Percentiles rank a stretch among this genome's conserved stretches.
Evolutionary conservation across 2,329 filamentous ascomycete genomes (phyloP).

Genomic region (Apiospora rasikravindrae): DNA sequence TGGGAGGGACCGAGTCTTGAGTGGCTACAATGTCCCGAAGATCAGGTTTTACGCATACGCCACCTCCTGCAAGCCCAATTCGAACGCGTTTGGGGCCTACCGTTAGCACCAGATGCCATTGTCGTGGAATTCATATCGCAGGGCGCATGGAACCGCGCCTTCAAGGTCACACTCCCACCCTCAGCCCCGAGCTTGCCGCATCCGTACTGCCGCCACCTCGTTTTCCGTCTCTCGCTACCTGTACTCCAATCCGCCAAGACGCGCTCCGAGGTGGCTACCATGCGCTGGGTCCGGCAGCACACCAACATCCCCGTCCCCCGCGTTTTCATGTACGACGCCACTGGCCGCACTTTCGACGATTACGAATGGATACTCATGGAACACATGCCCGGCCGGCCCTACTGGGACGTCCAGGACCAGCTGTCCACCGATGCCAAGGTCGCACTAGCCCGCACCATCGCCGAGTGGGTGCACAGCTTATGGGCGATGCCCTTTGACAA

Average conservation of each 20-base stretch:
- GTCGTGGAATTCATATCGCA: background rate
- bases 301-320: background rate
- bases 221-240: background rate
- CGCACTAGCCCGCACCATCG: too few species aligned
- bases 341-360: background rate
- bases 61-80: background rate
- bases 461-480: too few species aligned
- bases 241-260: background rate
- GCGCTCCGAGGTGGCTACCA: background rate
- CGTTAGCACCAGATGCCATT: background rate
- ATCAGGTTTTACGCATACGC: background rate
- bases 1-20: too few species aligned
- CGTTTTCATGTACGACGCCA: background rate
- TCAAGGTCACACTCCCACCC: background rate
- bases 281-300: background rate
- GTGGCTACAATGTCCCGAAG: background rate
- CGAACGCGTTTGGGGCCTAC: background rate
- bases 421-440: too few species aligned
- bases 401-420: too few species aligned
- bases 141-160: background rate
- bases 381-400: background rate
- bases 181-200: background rate
- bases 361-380: slow-evolving; percentile 8
- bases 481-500: too few species aligned
- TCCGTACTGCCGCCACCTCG: background rate